Evolutionary conservation across 805 yeast genomes (phyloP).

Genomic region (Danielozyma ontarioensis): DNA sequence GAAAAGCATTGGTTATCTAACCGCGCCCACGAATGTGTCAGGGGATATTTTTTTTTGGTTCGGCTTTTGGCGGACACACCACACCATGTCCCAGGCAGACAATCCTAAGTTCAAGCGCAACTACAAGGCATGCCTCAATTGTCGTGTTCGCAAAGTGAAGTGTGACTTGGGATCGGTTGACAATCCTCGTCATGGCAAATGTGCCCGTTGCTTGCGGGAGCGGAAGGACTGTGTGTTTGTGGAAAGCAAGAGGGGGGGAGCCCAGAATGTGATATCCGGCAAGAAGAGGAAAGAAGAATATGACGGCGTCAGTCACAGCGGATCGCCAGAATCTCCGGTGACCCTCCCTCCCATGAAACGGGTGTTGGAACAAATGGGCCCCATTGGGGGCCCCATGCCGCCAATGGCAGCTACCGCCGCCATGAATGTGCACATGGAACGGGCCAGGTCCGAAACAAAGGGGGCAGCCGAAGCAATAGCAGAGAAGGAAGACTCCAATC

Average conservation of each 20-base stretch:
- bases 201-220: constrained; percentile 81
- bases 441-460: too few species aligned
- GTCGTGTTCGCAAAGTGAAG: constrained; percentile 77
- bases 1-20: too few species aligned
- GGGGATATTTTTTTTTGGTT: too few species aligned
- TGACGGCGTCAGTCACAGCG: neutral
- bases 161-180: constrained; percentile 81
- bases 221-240: constrained; percentile 72
- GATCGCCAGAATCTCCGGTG: neutral
- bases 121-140: constrained; percentile 80
- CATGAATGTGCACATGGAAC: too few species aligned
- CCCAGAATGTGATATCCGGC: constrained; percentile 31
- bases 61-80: too few species aligned
- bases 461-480: neutral
- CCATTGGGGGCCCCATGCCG: too few species aligned
- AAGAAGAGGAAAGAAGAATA: constrained; percentile 47
- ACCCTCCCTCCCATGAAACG: too few species aligned
- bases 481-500: constrained; percentile 10
- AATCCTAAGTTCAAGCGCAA: constrained; percentile 56
- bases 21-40: too few species aligned
- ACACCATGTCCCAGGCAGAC: too few species aligned
- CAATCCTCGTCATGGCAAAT: constrained; percentile 72
- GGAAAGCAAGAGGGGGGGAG: constrained; percentile 28
- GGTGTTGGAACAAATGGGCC: too few species aligned
- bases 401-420: too few species aligned